A percentile compares a stretch with the other conserved stretches of the same genome.
Conservation (phyloP, 805 yeast species). For the Ogataea corticis region DNA sequence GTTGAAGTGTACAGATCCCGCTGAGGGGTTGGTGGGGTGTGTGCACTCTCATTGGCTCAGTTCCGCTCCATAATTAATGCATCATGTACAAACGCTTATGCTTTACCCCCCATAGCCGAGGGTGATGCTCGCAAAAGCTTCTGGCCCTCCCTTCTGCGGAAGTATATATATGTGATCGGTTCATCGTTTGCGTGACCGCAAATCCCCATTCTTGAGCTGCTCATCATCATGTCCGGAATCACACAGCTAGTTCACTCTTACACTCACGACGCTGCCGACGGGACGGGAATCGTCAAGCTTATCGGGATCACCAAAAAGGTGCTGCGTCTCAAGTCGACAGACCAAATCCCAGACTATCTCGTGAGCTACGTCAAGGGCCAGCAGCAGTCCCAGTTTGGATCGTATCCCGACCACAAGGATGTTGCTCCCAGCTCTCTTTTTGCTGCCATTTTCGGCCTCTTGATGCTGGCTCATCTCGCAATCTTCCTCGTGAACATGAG, state of each 20-base stretch:
- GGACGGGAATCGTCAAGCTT: constrained; percentile 47
- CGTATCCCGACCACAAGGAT: constrained; percentile 56
- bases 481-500: constrained; percentile 49
- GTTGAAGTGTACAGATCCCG: no score
- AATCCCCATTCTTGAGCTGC: neutral
- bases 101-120: no score
- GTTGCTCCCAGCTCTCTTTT: constrained; percentile 62
- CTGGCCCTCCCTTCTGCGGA: no score
- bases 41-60: no score
- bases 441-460: constrained; percentile 49
- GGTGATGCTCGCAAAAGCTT: no score
- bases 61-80: no score
- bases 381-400: constrained; percentile 61
- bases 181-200: no score
- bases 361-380: constrained; percentile 36
- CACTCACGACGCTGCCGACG: constrained; percentile 47
- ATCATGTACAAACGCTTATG: no score
- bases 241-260: constrained; percentile 20
- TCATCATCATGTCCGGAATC: constrained; percentile 20
- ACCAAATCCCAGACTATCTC: constrained; percentile 42
- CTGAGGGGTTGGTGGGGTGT: no score
- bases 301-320: constrained; percentile 32
- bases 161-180: no score
- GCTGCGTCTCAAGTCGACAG: constrained; percentile 16
- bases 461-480: constrained; percentile 46